Base-by-base conservation (phyloP, 2,329 filamentous ascomycete species). In the Diaporthe nobilis region DNA sequence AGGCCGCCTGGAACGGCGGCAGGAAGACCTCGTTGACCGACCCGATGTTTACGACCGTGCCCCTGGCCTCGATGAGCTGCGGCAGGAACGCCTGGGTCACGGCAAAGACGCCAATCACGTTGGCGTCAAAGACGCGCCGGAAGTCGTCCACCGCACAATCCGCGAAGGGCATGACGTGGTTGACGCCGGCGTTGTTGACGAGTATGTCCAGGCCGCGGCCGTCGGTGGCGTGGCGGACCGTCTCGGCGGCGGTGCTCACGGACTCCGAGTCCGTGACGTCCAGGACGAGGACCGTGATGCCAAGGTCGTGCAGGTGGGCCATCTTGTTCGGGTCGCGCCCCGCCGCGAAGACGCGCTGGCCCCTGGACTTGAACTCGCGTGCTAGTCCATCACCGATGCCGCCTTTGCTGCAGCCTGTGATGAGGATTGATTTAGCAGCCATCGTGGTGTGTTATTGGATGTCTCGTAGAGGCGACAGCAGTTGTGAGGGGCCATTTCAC, bases 131-230 rank as follows among this genome's bases (percentile, higher is more conserved):
- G 28, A 84, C 79, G 17, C 75, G 7, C 71, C 77, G 57, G 5
- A 82, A 81, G n/a, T 81, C 80, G 49, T 79, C 77, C 8, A 84
- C 34, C 17, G 80, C 76, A n/a, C 79, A 78, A 75, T 86, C 85
- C 25, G 83, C 74, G 0, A 85, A 73, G 15, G 84, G 82, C 77
- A 82, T 80, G 3, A 77, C 71, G 67, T 81, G 81, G 53, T 81
- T 81, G 55, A 79, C 77, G 20, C 83, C 86, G 2, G 86, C 85
- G 78, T 87, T 86, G 78, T 87, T 87, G 76, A 87, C 80, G 22
- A 88, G 82, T 51, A 87, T 82, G 76, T 88, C 84, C 17, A 88
- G 79, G 28, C 79, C 82, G 31, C 53, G 28, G 25, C 84, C 83
- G 51, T 81, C 84, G 0, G 85, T 85, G 13, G 81, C 79, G 12